phyloP scores from a whole-genome alignment of 2,329 filamentous ascomycete species.

The Penicillium sumatraense region DNA sequence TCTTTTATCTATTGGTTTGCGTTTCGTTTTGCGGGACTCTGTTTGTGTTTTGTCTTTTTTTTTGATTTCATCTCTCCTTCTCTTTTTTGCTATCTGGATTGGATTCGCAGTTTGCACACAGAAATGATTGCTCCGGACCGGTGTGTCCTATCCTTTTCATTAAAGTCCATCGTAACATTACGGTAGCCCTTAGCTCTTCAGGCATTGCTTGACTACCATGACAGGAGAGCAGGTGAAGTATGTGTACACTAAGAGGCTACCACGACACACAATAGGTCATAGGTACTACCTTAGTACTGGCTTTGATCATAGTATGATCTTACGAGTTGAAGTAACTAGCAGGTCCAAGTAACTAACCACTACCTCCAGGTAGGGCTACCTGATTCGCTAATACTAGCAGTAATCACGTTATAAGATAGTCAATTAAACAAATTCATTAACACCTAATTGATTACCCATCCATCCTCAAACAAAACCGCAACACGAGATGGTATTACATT shows the following conservation, averaged over 20 bases:
- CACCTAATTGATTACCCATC: constrained; percentile 25
- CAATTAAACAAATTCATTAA: constrained; percentile 24
- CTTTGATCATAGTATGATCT: no score
- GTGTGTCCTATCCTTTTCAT: constrained; percentile 4
- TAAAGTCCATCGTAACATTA: not conserved
- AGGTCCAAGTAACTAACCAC: no score
- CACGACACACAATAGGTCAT: no score
- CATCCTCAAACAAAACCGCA: constrained; percentile 13
- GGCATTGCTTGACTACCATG: not conserved
- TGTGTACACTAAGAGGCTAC: no score
- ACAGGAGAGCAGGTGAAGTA: not conserved
- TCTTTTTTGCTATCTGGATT: constrained; percentile 5
- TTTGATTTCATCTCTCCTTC: not conserved
- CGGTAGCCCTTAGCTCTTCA: not conserved
- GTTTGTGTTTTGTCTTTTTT: not conserved
- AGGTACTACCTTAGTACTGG: no score
- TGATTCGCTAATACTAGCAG: not conserved
- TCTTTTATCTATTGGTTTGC: constrained; percentile 1
- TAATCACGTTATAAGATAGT: not conserved
- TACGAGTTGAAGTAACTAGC: no score
- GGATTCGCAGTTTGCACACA: constrained; percentile 4
- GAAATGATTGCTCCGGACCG: constrained; percentile 12
- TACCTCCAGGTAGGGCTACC: no score
- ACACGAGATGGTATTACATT: constrained; percentile 34
- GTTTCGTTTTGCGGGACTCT: not conserved